A percentile compares a stretch with the other conserved stretches of the same genome.
Conservation (phyloP, 176 grass and related monocot species). For the Cenchrus americanus region DNA sequence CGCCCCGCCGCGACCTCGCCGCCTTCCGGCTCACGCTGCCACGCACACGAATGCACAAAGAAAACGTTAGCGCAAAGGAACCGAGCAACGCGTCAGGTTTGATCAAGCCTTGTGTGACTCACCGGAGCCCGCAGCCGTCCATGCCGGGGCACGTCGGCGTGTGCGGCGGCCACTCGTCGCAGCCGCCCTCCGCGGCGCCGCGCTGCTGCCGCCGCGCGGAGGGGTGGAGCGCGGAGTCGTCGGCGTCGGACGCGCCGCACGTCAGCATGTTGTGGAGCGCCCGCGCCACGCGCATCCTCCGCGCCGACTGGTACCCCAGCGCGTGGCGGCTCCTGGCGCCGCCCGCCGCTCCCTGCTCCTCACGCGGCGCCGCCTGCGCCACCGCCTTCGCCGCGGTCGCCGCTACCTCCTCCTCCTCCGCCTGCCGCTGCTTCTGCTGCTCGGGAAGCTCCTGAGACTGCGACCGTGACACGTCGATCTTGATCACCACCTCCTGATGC, state of each 20-base stretch:
- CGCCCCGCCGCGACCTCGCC: constrained; percentile 32
- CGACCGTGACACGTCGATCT: constrained; percentile 13
- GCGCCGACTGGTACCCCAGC: neutral
- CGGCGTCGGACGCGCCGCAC: constrained; percentile 43
- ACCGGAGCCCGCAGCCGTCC: constrained; percentile 56
- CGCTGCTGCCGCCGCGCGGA: neutral
- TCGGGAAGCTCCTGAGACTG: neutral
- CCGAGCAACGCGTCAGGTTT: neutral
- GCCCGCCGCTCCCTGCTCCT: neutral
- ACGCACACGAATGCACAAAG: neutral
- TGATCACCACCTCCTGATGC: constrained; percentile 20
- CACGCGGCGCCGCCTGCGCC: neutral
- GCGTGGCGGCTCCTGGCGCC: neutral
- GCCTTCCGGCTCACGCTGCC: constrained; percentile 47
- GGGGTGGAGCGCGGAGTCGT: constrained; percentile 45
- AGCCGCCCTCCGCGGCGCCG: neutral
- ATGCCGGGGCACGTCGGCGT: constrained; percentile 55
- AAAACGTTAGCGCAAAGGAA: neutral
- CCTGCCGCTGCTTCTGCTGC: too few species aligned
- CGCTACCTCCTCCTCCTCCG: neutral
- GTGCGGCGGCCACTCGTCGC: neutral
- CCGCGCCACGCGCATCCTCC: constrained; percentile 43
- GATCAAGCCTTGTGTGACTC: neutral
- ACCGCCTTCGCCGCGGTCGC: neutral
- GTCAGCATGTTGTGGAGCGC: constrained; percentile 54